Base-by-base conservation (phyloP, 352 stramenopile species). In the Globisporangium yorkense region DNA sequence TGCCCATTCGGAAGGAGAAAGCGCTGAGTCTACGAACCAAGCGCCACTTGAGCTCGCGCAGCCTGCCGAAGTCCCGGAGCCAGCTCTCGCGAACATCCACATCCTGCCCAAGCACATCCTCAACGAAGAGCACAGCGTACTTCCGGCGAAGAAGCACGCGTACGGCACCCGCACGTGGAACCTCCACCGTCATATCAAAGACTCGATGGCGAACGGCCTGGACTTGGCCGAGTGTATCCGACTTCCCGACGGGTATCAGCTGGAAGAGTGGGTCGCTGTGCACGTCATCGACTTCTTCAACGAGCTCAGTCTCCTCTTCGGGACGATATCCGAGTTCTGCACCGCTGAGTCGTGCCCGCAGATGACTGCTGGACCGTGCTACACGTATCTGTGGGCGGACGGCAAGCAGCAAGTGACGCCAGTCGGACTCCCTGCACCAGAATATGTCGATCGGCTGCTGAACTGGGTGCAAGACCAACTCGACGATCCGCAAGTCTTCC, bases 281-380 rank as follows among this genome's bases (percentile, higher is more conserved):
- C 82, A 92, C 63, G 75, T 79, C 16, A 71, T 97, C 33, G 92
- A 98, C 71, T 97, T 97, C 54, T 98, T 94, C 77, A 97, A 98
- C 62, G 91, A 97, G 63, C 77, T 98, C 50, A 96, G 77, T 24
- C 65, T 98, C 57, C 70, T 97, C 9, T 97, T 91, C 63, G 88
- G 87, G 39, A 96, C 92, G 27, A 83, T 96, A 33, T 87, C 80
- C 12, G 87, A 96, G 72, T 84, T 87, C 33, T 91, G 81, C 60
- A 92, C 79, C 1, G 54, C 67, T 18, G 63, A 69, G 7, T 75
- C 67, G 29, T 96, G 83, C 66, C 71, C 82, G 2, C 62, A 78
- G 15, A 94, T 93, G 85, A 83, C 68, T 8, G 85, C 77, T 5
- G 83, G 85, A 0, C 77, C 82, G 16, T 88, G 86, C 50, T 97